Conservation (phyloP, 176 grass and related monocot genomes). For the Themeda triandra region DNA sequence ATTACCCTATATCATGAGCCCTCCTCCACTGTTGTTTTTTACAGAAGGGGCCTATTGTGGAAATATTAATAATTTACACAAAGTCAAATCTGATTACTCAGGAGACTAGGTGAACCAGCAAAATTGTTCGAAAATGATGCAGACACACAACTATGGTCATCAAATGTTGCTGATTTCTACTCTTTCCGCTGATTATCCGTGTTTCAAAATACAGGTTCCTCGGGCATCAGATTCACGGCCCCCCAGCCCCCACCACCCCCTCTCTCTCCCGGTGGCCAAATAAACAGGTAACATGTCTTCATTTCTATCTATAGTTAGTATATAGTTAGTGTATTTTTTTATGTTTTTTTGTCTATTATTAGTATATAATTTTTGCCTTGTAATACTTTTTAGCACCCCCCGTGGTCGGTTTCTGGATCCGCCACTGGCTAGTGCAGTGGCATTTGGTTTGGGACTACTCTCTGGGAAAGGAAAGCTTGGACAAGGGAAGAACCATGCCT, state of each 20-base stretch:
- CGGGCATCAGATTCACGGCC: no score
- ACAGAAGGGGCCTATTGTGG: background rate
- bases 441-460: conserved; percentile 92
- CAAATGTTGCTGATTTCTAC: conserved; percentile 6
- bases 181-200: background rate
- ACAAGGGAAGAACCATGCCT: conserved; percentile 64
- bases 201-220: conserved; percentile 58
- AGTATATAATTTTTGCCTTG: no score
- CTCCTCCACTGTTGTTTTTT: background rate
- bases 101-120: background rate
- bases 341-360: no score
- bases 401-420: no score
- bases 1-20: background rate
- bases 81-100: background rate
- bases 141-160: background rate
- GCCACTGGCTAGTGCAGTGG: conserved; percentile 95
- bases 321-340: no score
- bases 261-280: no score
- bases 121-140: background rate
- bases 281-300: no score
- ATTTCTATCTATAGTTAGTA: no score
- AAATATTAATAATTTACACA: background rate
- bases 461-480: conserved; percentile 90
- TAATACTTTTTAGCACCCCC: no score
- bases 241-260: no score